Evolutionary conservation across 805 yeast genomes (phyloP), one percentile per base, ranked within the genome.

Genomic region (Saccharomycodes ludwigii): DNA sequence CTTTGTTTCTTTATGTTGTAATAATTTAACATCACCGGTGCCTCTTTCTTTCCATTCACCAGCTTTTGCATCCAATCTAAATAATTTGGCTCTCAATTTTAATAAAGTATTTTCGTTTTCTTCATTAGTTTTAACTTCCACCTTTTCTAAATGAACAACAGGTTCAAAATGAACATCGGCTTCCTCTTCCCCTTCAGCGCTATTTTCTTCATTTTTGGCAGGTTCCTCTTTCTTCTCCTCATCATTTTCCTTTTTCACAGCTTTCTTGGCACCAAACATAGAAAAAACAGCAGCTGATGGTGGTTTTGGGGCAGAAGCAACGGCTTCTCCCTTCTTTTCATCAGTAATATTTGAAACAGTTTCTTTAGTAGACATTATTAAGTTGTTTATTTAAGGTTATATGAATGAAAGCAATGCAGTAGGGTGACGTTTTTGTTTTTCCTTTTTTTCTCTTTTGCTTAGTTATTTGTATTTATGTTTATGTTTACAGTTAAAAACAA

Each of bases 11-110:
- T 84, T 85, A 66, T 88, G 95, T 66, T 88, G 69, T 56, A 91
- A 73, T 61, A 91, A 83, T 63, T 91, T 84, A 48, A 85, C 95
- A 54, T 91, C 98, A 52, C 98, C 98, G 21, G 95, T 84, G 49
- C 98, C 98, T 68, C 98, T 82, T 70, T 91, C 98, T 61, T 91
- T 91, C 98, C 98, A 91, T 63, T 91, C 97, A 52, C 77, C 78
- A 33, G 76, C 49, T 38, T 84, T 94, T 26, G 75, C 69, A 49
- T 76, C 76, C 66, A 80, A 88, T 62, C 84, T 80, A 69, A 88
- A 91, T 54, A 91, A 68, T 63, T 91, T 91, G 44, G 98, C 96
- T 56, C 98, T 73, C 46, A 82, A 83, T 63, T 91, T 91, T 63
- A 62, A 76, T 40, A 77, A 50, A 16, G 73, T 81, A 36, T 80